These are phyloP conservation scores for Wickerhamiella spandovensis DNA, from an alignment of 805 yeast genomes.

Conservation along the genomic window DNA sequence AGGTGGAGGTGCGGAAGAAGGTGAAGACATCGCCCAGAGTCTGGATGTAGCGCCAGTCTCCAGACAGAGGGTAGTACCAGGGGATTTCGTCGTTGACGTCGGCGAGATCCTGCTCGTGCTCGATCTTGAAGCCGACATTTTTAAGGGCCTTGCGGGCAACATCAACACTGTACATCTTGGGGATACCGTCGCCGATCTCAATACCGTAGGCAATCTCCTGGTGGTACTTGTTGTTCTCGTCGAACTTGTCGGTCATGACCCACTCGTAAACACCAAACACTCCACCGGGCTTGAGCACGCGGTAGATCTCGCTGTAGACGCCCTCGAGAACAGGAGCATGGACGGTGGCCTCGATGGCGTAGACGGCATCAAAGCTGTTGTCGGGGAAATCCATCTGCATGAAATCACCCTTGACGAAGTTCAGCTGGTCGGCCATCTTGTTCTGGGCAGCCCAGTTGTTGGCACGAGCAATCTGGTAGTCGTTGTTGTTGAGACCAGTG, in stretches of 20 bases:
- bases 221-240: conserved; percentile 75
- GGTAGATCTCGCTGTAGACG: conserved; percentile 87
- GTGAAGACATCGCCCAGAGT: conserved; percentile 65
- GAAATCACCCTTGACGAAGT: conserved; percentile 92
- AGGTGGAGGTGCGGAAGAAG: conserved; percentile 69
- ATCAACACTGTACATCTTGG: conserved; percentile 78
- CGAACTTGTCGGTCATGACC: conserved; percentile 95
- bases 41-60: conserved; percentile 85
- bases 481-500: conserved; percentile 91
- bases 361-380: conserved; percentile 86
- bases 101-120: conserved; percentile 70
- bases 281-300: conserved; percentile 96
- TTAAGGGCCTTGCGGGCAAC: conserved; percentile 82
- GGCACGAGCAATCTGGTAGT: conserved; percentile 86
- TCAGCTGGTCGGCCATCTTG: conserved; percentile 58
- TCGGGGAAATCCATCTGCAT: conserved; percentile 97
- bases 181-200: conserved; percentile 97
- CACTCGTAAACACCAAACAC: conserved; percentile 96
- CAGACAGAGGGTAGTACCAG: conserved; percentile 95
- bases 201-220: conserved; percentile 93
- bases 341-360: conserved; percentile 97
- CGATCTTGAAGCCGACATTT: conserved; percentile 75
- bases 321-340: conserved; percentile 96
- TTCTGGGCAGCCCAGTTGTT: conserved; percentile 58
- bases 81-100: conserved; percentile 72